Base-by-base conservation (phyloP, 2,329 filamentous ascomycete species). In the Ophiostoma australiae region DNA sequence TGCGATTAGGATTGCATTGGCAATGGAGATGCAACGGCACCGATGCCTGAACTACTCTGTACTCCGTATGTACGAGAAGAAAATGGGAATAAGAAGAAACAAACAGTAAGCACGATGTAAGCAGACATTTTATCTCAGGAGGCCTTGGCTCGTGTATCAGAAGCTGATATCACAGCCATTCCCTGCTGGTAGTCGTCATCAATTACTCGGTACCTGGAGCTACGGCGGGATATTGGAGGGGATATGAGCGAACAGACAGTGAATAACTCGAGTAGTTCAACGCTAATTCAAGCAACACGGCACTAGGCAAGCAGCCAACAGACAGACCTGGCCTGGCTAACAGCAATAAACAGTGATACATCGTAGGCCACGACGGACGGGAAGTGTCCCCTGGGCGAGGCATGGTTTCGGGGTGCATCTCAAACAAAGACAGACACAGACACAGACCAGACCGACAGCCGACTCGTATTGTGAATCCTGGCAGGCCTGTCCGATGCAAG, bases 201-300 rank as follows among this genome's bases (percentile, higher is more conserved):
- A 48, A 48, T 7, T 48, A 48, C 17, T n/a, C 20, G 17, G 5
- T 20, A 20, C 15, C 39, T 41, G 44, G 6, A 20, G 17, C 20
- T 7, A 48, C 5, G 20, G 44, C 15, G 15, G 7, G 44, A 48
- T 48, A 48, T 48, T 17, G 17, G 20, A 15, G 44, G 3, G 44
- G n/a, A 27, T 27, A 23, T 58, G 52, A 23, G 52, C 52, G 52
- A 58, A 58, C 52, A 58, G 52, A 58, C 52, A 58, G n/a, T 27
- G 52, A 58, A 58, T 27, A 27, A 58, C n/a, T 27, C 52, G 23
- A 58, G 52, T 23, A 58, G 52, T 13, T 27, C 52, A 58, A 27
- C 52, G 52, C 52, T 58, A 58, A 13, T 58, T 58, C 23, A 58
- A 27, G 52, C 52, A n/a, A 58, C 52, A 58, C n/a, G 23, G 8